Conservation (phyloP, 495 filamentous ascomycete genomes). For the Eremomyces bilateralis region DNA sequence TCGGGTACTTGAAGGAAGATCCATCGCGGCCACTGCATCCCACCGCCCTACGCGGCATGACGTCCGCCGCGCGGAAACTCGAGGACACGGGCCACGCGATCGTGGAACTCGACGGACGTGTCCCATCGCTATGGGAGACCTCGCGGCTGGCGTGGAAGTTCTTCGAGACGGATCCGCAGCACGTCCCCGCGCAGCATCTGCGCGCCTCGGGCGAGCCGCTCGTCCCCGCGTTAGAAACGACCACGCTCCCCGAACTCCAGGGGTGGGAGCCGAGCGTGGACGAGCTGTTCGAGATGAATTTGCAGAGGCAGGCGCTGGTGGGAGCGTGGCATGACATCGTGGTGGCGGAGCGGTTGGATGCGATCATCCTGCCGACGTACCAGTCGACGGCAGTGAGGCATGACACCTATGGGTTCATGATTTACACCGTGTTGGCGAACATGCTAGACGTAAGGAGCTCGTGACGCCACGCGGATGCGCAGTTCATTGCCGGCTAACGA, state of each 20-base stretch:
- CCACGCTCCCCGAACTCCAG: constrained; percentile 7
- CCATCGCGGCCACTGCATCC: constrained; percentile 15
- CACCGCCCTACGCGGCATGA: constrained; percentile 10
- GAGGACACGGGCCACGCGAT: constrained; percentile 10
- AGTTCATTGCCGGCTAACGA: background rate
- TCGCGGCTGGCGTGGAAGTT: constrained; percentile 9
- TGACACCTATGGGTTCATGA: constrained; percentile 25
- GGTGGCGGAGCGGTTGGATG: constrained; percentile 22
- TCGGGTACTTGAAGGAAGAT: constrained; percentile 13
- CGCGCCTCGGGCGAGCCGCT: constrained; percentile 13
- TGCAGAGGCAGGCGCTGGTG: constrained; percentile 10
- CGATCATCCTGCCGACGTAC: constrained; percentile 23
- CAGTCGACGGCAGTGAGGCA: constrained; percentile 26
- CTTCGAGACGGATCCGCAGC: constrained; percentile 14
- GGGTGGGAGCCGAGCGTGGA: constrained; percentile 12
- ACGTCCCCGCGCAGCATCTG: constrained; percentile 10
- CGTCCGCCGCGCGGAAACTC: constrained; percentile 9
- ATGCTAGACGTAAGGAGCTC: constrained; percentile 26
- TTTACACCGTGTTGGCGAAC: constrained; percentile 29
- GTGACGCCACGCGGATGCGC: background rate
- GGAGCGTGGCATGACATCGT: constrained; percentile 18
- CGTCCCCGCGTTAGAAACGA: constrained; percentile 10
- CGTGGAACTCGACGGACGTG: constrained; percentile 6
- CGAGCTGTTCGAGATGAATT: constrained; percentile 15
- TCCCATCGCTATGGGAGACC: constrained; percentile 9